Percentiles rank a stretch among this genome's conserved stretches.
phyloP scores from a whole-genome alignment of 2,329 filamentous ascomycete genomes.

The Zymoseptoria tritici region DNA sequence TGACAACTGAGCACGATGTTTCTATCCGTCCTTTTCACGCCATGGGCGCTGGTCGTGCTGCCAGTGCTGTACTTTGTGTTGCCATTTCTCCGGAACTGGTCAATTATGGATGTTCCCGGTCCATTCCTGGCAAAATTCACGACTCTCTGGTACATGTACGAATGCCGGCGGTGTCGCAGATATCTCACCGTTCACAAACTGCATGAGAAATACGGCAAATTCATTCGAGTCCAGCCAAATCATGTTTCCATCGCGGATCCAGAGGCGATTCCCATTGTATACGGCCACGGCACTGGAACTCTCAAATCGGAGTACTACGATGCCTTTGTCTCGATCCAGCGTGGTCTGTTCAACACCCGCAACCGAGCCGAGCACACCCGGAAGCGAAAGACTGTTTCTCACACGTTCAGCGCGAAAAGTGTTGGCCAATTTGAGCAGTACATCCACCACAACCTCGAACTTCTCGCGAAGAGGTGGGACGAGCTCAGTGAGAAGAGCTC shows the following conservation, averaged over 20 bases:
- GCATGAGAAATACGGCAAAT: slow-evolving; percentile 67
- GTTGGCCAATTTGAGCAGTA: slow-evolving; percentile 73
- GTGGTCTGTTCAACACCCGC: slow-evolving; percentile 84
- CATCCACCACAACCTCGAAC: slow-evolving; percentile 69
- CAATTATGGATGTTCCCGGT: slow-evolving; percentile 48
- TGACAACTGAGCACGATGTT: slow-evolving; percentile 24
- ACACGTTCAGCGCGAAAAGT: slow-evolving; percentile 78
- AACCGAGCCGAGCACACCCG: slow-evolving; percentile 74
- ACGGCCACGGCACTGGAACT: slow-evolving; percentile 55
- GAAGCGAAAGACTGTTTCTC: slow-evolving; percentile 81
- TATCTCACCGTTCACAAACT: slow-evolving; percentile 57
- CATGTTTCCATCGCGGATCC: slow-evolving; percentile 78
- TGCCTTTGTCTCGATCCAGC: slow-evolving; percentile 78
- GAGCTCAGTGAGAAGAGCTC: slow-evolving; percentile 47
- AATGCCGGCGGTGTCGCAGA: slow-evolving; percentile 52
- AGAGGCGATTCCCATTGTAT: slow-evolving; percentile 66
- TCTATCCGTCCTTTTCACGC: slow-evolving; percentile 36
- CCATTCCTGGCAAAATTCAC: slow-evolving; percentile 61
- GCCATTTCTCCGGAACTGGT: slow-evolving; percentile 54
- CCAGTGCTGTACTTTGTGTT: slow-evolving; percentile 51
- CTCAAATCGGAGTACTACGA: slow-evolving; percentile 70
- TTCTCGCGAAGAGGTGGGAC: slow-evolving; percentile 68
- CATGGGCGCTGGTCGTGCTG: slow-evolving; percentile 42
- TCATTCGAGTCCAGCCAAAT: slow-evolving; percentile 76
- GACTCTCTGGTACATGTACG: slow-evolving; percentile 70